Evolutionary conservation across 352 stramenopile genomes (phyloP), one percentile per base, ranked within the genome.

Genomic region (Pythium guiyangense): DNA sequence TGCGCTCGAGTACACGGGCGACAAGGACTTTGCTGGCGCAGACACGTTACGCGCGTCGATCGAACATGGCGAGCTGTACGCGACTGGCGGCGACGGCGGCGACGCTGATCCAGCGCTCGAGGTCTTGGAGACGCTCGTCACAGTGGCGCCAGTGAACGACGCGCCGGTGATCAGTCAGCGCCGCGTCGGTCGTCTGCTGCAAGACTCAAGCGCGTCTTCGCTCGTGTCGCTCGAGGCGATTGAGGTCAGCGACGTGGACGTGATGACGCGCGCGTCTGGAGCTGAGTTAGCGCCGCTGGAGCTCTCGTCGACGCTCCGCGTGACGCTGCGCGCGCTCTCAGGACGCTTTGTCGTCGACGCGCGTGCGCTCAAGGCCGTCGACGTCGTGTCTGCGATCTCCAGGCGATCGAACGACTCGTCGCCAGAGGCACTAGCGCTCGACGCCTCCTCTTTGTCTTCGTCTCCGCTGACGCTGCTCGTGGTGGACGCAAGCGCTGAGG

Each of bases 1-100:
- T 48, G 37, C 47, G 15, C n/a, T 64, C 20, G 5, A 52, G 25
- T 73, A 73, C 54, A 20, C n/a, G 10, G 52, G 63, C 3, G 37
- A 55, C n/a, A 12, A 31, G 4, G 44, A 67, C 27, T 73, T 69
- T 27, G 55, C 46, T 17, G 66, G 63, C 0, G 18, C 31, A 14
- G 66, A 71, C 26, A 29, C 34, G 29, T 49, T 73, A 1, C 39
- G 26, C 0, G 20, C 57, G 11, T 45, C 48, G 14, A 48, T 67
- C 5, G 15, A 59, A 20, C 35, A 6, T 11, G 46, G 25, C 4
- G 18, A 40, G 2, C n/a, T 25, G 8, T n/a, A 25, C 12, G 47
- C 31, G 31, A 37, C 14, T 37, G 39, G 6, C 3, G 15, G 8
- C 15, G 9, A 11, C 31, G 45, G 25, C 45, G 17, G 6, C 14